phyloP scores from a whole-genome alignment of 371 early-diverging fungal genomes.

The Syncephalastrum contaminatum region DNA sequence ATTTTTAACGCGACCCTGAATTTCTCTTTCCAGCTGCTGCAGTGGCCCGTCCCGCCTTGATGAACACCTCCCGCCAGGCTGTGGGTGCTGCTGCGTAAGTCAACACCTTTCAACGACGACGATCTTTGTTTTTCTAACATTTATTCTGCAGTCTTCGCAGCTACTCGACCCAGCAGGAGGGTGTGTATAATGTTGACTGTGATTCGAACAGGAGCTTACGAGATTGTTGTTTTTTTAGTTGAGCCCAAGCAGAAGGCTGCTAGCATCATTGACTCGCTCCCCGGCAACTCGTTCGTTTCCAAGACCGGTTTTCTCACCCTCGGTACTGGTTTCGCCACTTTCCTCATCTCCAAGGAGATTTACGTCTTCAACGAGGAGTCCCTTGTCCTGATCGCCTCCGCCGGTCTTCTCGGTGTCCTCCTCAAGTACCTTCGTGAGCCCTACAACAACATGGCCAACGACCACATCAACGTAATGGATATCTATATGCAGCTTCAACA shows the following conservation, averaged over 20 bases:
- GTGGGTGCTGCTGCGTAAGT: slow-evolving; percentile 47
- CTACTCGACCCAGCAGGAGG: slow-evolving; percentile 39
- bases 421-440: slow-evolving; percentile 82
- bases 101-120: neutral
- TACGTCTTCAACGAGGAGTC: slow-evolving; percentile 95
- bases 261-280: slow-evolving; percentile 89
- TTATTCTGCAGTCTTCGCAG: slow-evolving; percentile 32
- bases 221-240: slow-evolving; percentile 15
- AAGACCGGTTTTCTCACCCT: slow-evolving; percentile 90
- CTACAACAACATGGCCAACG: slow-evolving; percentile 83
- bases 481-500: neutral
- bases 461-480: slow-evolving; percentile 63
- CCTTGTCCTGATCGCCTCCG: slow-evolving; percentile 72
- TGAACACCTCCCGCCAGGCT: slow-evolving; percentile 40
- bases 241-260: slow-evolving; percentile 78
- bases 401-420: slow-evolving; percentile 74
- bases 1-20: slow-evolving; percentile 4
- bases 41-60: slow-evolving; percentile 42
- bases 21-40: slow-evolving; percentile 28
- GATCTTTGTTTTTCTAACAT: neutral
- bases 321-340: slow-evolving; percentile 84
- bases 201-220: too few species aligned
- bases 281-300: slow-evolving; percentile 83
- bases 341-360: slow-evolving; percentile 94
- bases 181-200: slow-evolving; percentile 10